Conservation (phyloP, 1,284 basidiomycete genomes). For the Boletus hoseneyae region DNA sequence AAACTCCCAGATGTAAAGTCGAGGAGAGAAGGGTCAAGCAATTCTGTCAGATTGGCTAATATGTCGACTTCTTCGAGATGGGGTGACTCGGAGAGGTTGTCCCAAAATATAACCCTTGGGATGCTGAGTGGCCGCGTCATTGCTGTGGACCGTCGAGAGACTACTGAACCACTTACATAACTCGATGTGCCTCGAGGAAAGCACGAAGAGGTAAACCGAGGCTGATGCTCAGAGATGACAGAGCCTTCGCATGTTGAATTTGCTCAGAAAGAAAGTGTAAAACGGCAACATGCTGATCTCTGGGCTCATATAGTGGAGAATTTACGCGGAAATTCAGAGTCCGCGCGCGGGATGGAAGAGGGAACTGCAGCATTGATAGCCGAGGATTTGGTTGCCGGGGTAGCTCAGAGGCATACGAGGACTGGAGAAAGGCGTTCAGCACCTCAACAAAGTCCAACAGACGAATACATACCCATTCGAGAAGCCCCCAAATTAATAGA, state of each 20-base stretch:
- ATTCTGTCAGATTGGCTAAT: constrained; percentile 21
- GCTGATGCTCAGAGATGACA: constrained; percentile 23
- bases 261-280: constrained; percentile 30
- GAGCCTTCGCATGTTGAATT: constrained; percentile 26
- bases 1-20: constrained; percentile 27
- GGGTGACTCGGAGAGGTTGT: not conserved
- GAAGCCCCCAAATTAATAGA: constrained; percentile 23
- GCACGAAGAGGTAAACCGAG: constrained; percentile 24
- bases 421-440: constrained; percentile 18
- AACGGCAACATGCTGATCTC: constrained; percentile 19
- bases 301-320: constrained; percentile 7
- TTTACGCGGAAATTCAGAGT: constrained; percentile 2
- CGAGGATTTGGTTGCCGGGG: constrained; percentile 6
- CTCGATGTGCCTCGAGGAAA: constrained; percentile 24
- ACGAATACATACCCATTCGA: constrained; percentile 23
- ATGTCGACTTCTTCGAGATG: constrained; percentile 2
- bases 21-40: constrained; percentile 17
- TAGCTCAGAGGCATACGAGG: constrained; percentile 14
- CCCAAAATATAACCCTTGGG: constrained; percentile 1
- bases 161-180: constrained; percentile 15
- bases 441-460: not conserved
- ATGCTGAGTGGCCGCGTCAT: constrained; percentile 12
- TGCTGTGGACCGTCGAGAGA: not conserved
- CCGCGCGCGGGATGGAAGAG: constrained; percentile 14
- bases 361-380: constrained; percentile 6